phyloP scores from a whole-genome alignment of 75 land plant genomes.

The Sequoiadendron giganteum region DNA sequence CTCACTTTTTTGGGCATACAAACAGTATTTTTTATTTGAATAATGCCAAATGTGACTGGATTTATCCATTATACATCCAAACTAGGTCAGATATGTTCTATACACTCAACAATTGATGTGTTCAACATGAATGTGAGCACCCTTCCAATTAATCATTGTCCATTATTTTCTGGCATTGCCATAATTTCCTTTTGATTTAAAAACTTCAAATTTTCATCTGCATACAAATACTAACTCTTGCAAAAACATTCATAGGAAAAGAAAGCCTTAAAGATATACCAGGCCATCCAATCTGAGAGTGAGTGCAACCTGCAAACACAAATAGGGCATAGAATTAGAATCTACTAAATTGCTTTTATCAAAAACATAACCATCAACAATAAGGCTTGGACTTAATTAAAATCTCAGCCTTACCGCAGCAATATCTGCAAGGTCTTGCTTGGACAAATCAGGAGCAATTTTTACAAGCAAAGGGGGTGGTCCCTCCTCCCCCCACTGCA shows the following conservation, averaged over 20 bases:
- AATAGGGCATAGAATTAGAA: constrained; percentile 9
- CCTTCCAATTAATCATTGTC: background rate
- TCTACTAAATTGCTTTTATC: background rate
- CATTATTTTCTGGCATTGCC: background rate
- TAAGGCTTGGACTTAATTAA: background rate
- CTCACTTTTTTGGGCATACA: background rate
- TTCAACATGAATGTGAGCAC: background rate
- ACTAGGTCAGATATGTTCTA: background rate
- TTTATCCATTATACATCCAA: background rate
- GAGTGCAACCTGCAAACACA: constrained; percentile 76
- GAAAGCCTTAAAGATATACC: constrained; percentile 39
- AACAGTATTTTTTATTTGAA: background rate
- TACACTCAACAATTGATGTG: background rate
- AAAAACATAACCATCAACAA: background rate
- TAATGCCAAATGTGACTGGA: background rate
- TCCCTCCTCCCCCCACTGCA: constrained; percentile 99
- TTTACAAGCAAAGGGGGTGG: constrained; percentile 99
- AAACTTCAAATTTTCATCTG: background rate
- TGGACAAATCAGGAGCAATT: constrained; percentile 98
- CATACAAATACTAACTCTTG: background rate
- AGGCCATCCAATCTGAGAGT: constrained; percentile 89
- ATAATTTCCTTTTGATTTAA: background rate
- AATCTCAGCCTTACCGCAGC: constrained; percentile 72
- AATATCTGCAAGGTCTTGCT: constrained; percentile 95
- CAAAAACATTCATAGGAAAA: background rate